Conservation (phyloP, 2,329 filamentous ascomycete genomes). For the Hypoxylon sp. region DNA sequence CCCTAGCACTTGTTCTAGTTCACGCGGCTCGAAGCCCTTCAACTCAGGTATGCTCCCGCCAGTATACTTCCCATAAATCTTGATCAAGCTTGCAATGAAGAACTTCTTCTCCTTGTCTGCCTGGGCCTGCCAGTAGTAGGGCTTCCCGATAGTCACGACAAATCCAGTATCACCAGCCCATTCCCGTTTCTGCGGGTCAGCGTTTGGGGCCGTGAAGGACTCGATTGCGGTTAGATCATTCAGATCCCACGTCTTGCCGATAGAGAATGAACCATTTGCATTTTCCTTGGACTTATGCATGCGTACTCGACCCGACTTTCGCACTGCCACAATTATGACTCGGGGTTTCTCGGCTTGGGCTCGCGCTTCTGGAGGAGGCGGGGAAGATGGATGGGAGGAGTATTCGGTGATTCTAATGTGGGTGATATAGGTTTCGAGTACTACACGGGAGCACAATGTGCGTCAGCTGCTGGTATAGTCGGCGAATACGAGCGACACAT, state of each 20-base stretch:
- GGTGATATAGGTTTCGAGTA: constrained; percentile 96
- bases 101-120: constrained; percentile 98
- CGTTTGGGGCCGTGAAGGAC: constrained; percentile 77
- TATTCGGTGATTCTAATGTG: constrained; percentile 94
- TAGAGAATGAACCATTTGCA: constrained; percentile 91
- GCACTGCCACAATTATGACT: constrained; percentile 92
- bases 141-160: constrained; percentile 88
- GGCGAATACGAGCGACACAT: constrained; percentile 30
- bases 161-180: constrained; percentile 91
- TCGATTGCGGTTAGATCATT: constrained; percentile 89
- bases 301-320: constrained; percentile 91
- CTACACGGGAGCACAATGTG: constrained; percentile 59
- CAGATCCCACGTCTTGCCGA: constrained; percentile 98
- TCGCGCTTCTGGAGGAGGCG: constrained; percentile 84
- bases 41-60: constrained; percentile 85
- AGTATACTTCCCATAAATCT: constrained; percentile 97
- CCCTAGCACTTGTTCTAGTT: constrained; percentile 82
- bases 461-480: constrained; percentile 32
- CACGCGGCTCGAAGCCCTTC: constrained; percentile 83
- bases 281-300: constrained; percentile 99
- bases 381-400: constrained; percentile 83
- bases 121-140: constrained; percentile 96
- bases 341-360: constrained; percentile 86
- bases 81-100: constrained; percentile 95
- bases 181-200: constrained; percentile 72